Evolutionary conservation across 2,329 filamentous ascomycete genomes (phyloP), one percentile per base, ranked within the genome.

Genomic region (Anisogramma anomala): DNA sequence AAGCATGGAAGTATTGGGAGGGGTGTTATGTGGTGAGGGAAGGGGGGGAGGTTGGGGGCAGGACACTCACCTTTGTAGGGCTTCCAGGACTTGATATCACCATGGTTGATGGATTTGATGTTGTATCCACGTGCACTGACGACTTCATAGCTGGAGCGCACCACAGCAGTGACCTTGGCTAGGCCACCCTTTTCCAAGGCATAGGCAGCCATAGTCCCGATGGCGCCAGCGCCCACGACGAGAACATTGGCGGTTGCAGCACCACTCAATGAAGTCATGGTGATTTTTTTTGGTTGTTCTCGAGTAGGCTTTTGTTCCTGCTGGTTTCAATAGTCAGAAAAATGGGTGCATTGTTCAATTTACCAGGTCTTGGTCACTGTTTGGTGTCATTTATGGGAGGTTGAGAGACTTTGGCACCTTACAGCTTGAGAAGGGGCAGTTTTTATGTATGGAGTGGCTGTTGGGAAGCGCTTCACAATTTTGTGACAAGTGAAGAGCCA

Each of bases 41-140:
- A 7, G 15, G 13, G 13, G 6, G 31, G 27, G 17, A 41, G 8
- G 3, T 27, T 27, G 6, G 14, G 14, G 4, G 44, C 38, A 11
- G 43, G 55, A 52, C 50, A 63, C 67, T 60, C 32, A 63, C 67
- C 59, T 32, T 53, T 41, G 23, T 59, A 63, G 13, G 73, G 72
- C 18, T 59, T 61, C 68, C 68, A 77, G 3, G 52, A 55, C 3
- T 61, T 55, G 30, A 77, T 52, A 6, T 55, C 50, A 1, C 74
- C 74, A 47, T 76, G 69, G 31, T 78, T 68, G 33, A 69, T 60
- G 0, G 73, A 77, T 10, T 69, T 58, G 41, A 79, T 77, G 0
- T 58, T 52, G 45, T 74, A 75, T 9, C 74, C 74, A 3, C 63
- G 52, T 6, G 62, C 50, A 7, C 55, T 49, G 8, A 74, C 73